Conservation (phyloP, 345 rosid species). For the Triadica sebifera region DNA sequence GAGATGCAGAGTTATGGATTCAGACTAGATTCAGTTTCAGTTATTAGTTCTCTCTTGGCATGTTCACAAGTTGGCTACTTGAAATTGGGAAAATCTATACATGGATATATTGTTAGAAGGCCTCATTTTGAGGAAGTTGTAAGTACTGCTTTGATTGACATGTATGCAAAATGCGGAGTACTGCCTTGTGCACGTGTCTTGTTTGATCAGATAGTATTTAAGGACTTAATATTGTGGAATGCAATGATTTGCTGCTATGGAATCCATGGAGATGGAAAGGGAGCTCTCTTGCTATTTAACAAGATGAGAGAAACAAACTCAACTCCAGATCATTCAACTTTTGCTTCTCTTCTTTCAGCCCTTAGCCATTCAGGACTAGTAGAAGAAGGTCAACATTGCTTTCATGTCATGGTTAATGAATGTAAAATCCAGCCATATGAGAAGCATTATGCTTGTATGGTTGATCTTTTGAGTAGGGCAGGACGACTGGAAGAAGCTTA, state of each 20-base stretch:
- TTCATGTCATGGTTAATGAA: conserved; percentile 41
- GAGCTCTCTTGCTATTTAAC: conserved; percentile 53
- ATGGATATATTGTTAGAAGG: conserved; percentile 53
- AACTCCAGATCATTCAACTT: conserved; percentile 66
- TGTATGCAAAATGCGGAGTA: conserved; percentile 70
- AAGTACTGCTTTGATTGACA: conserved; percentile 59
- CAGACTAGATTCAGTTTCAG: conserved; percentile 52
- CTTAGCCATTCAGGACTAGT: conserved; percentile 66
- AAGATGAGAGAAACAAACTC: conserved; percentile 44
- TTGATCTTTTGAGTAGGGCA: conserved; percentile 73
- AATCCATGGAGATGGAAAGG: conserved; percentile 61
- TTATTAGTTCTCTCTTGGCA: conserved; percentile 49
- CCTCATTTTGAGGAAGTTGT: conserved; percentile 37
- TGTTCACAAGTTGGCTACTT: conserved; percentile 61
- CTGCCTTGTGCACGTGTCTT: conserved; percentile 42
- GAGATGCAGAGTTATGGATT: conserved; percentile 55
- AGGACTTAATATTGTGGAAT: conserved; percentile 69
- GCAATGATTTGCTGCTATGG: conserved; percentile 65
- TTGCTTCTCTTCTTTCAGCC: conserved; percentile 69
- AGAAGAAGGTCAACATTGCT: conserved; percentile 61
- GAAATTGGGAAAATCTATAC: conserved; percentile 54
- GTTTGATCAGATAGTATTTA: conserved; percentile 44
- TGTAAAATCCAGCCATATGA: conserved; percentile 53
- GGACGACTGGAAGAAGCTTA: conserved; percentile 67
- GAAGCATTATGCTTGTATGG: conserved; percentile 64